phyloP scores from a whole-genome alignment of 257 asterid genomes.

The Parsonsia alboflavescens region DNA sequence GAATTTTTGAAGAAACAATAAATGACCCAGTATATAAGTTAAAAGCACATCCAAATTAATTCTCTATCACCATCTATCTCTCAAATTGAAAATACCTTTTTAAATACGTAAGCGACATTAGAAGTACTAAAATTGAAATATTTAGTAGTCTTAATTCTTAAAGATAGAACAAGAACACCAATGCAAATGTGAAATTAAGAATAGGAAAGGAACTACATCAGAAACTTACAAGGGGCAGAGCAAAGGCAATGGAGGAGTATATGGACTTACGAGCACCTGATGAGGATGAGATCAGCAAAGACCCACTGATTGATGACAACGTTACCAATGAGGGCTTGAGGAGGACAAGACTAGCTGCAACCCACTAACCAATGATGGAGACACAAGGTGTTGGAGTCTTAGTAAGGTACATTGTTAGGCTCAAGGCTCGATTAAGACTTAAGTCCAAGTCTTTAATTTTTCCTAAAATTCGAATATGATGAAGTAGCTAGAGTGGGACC shows the following conservation, averaged over 20 bases:
- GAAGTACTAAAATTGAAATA: neutral
- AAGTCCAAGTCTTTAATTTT: too few species aligned
- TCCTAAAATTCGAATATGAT: too few species aligned
- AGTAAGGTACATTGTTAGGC: too few species aligned
- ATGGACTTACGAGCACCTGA: too few species aligned
- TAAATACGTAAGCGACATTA: neutral
- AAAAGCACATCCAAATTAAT: neutral
- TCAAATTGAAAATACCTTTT: constrained; percentile 25
- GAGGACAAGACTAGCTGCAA: too few species aligned
- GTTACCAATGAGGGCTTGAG: too few species aligned
- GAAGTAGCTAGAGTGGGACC: too few species aligned
- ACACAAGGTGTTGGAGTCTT: too few species aligned
- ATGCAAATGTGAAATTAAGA: neutral
- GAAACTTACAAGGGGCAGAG: constrained; percentile 25
- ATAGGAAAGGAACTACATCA: neutral
- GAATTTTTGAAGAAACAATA: neutral
- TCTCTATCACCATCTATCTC: constrained; percentile 19
- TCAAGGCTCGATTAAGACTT: too few species aligned
- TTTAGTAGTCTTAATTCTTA: neutral
- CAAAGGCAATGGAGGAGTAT: constrained; percentile 24
- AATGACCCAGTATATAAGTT: neutral
- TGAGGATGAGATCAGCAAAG: too few species aligned
- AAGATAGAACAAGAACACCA: neutral
- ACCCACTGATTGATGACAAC: too few species aligned
- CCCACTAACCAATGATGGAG: too few species aligned